phyloP scores from a whole-genome alignment of 2,329 filamentous ascomycete genomes.

The Pezicula rhizophila region DNA sequence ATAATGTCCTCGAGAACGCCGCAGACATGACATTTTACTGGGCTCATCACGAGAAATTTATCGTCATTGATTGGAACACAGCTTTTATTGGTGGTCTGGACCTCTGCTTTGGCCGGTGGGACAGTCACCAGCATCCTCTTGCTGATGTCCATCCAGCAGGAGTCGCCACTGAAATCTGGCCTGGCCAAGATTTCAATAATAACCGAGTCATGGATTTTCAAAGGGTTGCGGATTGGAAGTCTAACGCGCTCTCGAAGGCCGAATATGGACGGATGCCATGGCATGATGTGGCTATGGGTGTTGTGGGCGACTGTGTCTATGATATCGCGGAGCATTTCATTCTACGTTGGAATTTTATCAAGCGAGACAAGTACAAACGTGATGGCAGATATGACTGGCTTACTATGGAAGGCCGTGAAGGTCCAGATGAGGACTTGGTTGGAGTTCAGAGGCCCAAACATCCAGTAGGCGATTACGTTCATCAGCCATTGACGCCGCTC shows the following conservation, averaged over 20 bases:
- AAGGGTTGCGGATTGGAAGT: conserved; percentile 84
- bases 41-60: conserved; percentile 97
- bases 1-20: conserved; percentile 89
- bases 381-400: conserved; percentile 82
- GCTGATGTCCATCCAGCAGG: conserved; percentile 84
- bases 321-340: conserved; percentile 96
- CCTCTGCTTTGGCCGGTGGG: conserved; percentile 93
- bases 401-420: conserved; percentile 67
- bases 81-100: conserved; percentile 94
- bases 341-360: conserved; percentile 92
- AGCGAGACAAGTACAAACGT: conserved; percentile 96
- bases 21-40: conserved; percentile 97
- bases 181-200: conserved; percentile 97
- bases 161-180: conserved; percentile 78
- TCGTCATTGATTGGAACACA: conserved; percentile 84
- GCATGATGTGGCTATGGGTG: conserved; percentile 90
- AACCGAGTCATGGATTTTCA: conserved; percentile 95
- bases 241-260: conserved; percentile 85
- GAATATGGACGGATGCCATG: conserved; percentile 95
- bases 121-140: conserved; percentile 76
- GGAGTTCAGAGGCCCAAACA: conserved; percentile 85
- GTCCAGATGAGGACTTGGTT: conserved; percentile 76
- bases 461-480: conserved; percentile 79
- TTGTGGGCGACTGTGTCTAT: conserved; percentile 84
- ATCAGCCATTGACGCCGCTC: conserved; percentile 70